Base-by-base conservation (phyloP, 345 rosid species). In the Xanthoceras sorbifolium region DNA sequence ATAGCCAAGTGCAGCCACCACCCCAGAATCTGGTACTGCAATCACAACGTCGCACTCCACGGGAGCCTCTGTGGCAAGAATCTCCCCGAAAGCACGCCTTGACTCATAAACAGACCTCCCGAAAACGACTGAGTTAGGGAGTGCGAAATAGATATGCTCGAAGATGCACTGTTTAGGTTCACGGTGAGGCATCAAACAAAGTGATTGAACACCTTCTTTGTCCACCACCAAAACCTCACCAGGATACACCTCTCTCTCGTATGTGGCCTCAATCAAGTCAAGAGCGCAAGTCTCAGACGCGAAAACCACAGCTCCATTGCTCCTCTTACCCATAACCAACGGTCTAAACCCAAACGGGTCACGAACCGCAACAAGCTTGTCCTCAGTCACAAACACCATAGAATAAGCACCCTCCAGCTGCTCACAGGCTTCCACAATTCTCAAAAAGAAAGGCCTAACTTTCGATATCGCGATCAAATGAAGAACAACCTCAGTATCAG, bases 211-310 rank as follows among this genome's bases (percentile, higher is more conserved):
- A 50, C 99, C 98, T 2, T 93, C 97, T 52, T 93, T 92, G 14
- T 92, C 99, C 46, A 96, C 93, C 62, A 93, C 87, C 69, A 96
- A 73, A 55, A 96, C 94, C 77, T 96, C 99, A 60, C 98, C 98
- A 26, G 99, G 99, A 81, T 86, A 75, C 46, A 93, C 99, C 81
- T 93, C 98, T 81, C 99, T 84, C 80, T 92, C 98, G 50, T 93
- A 96, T 0, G 93, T 89, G 0, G 99, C 99, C 79, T 96, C 99
- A 32, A 96, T 96, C 82, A 96, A 87, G 81, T 96, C 99, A 64
- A 93, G 99, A 26, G 99, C 99, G 64, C 99, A 96, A 64, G 98
- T 96, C 81, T 96, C 99, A 0, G 98, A 96, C 11, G 99, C 99
- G 17, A 95, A 92, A 42, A 93, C 97, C 38, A 93, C 86, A 69